Evolutionary conservation across 2,329 filamentous ascomycete species (phyloP).

Genomic region (Apiospora malaysiana): DNA sequence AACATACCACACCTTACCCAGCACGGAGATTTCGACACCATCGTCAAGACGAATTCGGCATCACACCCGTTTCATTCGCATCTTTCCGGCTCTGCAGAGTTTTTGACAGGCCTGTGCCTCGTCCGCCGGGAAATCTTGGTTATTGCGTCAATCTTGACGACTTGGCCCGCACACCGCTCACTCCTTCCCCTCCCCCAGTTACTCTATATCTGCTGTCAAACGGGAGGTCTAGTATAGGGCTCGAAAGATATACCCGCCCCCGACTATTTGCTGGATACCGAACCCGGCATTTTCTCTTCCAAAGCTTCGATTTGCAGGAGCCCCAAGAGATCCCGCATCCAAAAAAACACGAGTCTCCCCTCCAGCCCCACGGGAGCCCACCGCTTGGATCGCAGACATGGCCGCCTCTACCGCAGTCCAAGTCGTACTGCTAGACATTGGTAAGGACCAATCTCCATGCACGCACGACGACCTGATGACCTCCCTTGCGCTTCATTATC

Average conservation of each 20-base stretch:
- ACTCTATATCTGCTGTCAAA: slow-evolving; percentile 4
- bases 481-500: slow-evolving; percentile 12
- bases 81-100: slow-evolving; percentile 19
- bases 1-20: slow-evolving; percentile 32
- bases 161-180: slow-evolving; percentile 4
- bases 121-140: slow-evolving; percentile 15
- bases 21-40: slow-evolving; percentile 22
- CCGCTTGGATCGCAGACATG: slow-evolving; percentile 34
- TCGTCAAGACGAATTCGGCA: slow-evolving; percentile 28
- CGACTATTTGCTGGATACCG: slow-evolving; percentile 14
- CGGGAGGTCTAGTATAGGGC: slow-evolving; percentile 19
- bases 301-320: slow-evolving; percentile 8
- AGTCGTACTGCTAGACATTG: slow-evolving; percentile 63
- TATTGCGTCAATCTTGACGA: not conserved
- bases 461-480: slow-evolving; percentile 17
- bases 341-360: slow-evolving; percentile 1
- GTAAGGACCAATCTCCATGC: slow-evolving; percentile 46
- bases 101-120: not conserved
- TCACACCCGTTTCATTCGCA: slow-evolving; percentile 24
- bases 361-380: not conserved
- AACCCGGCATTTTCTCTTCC: slow-evolving; percentile 3
- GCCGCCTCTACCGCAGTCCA: slow-evolving; percentile 44
- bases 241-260: slow-evolving; percentile 7
- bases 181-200: not conserved
- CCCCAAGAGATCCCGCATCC: slow-evolving; percentile 10